These are phyloP conservation scores for Triadica sebifera DNA, from an alignment of 345 rosid genomes.

Conservation along the genomic window DNA sequence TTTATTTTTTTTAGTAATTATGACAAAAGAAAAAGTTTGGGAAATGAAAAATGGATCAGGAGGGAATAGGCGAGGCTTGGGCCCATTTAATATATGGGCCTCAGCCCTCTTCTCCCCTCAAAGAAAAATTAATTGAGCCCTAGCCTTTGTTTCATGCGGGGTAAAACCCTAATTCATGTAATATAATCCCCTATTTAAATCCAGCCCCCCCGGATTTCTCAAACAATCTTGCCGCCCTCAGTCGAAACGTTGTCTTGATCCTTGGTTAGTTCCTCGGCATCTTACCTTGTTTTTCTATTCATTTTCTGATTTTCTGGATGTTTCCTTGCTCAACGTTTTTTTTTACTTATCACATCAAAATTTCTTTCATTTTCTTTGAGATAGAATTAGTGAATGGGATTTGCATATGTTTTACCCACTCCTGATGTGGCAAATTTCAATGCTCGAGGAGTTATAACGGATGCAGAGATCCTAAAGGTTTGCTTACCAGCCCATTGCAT, in stretches of 20 bases:
- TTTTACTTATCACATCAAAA: neutral
- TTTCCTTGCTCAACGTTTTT: neutral
- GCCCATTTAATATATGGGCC: neutral
- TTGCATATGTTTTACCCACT: slow-evolving; percentile 57
- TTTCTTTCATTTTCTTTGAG: neutral
- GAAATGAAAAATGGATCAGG: too few species aligned
- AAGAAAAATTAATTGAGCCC: neutral
- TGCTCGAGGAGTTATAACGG: slow-evolving; percentile 48
- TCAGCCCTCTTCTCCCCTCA: neutral
- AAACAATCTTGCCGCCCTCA: neutral
- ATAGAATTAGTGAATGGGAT: neutral
- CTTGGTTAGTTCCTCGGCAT: too few species aligned
- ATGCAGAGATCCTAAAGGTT: slow-evolving; percentile 47
- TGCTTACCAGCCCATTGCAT: slow-evolving; percentile 66
- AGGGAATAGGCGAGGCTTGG: too few species aligned
- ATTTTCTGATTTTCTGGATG: neutral
- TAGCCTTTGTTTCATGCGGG: neutral
- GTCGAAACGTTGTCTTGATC: too few species aligned
- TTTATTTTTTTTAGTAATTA: too few species aligned
- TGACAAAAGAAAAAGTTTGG: too few species aligned
- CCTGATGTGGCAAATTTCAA: slow-evolving; percentile 21
- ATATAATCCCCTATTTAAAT: neutral
- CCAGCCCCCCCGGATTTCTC: neutral
- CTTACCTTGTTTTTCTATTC: neutral
- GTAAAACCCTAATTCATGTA: slow-evolving; percentile 7